Evolutionary conservation across 768 basidiomycete species (phyloP).

Genomic region (Trametes coccinea): DNA sequence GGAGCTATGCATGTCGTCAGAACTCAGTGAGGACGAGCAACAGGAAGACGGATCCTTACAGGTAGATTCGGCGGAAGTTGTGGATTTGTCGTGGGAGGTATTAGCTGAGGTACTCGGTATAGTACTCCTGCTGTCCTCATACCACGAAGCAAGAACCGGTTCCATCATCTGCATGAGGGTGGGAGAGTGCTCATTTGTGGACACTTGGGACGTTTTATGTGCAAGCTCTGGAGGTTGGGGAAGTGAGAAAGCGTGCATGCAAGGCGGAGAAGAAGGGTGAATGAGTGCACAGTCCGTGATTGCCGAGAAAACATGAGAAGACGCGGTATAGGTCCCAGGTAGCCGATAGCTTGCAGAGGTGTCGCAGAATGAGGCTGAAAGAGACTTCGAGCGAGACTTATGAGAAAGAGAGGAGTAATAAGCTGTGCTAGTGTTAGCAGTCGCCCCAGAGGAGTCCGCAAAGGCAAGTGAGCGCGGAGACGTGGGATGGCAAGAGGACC

Average conservation of each 20-base stretch:
- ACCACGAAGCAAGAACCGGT: slow-evolving; percentile 26
- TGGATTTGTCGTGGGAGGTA: background rate
- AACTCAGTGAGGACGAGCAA: background rate
- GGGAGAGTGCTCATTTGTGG: slow-evolving; percentile 9
- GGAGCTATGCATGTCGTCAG: background rate
- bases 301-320: slow-evolving; percentile 6
- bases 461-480: slow-evolving; percentile 9
- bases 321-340: background rate
- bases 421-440: slow-evolving; percentile 10
- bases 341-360: slow-evolving; percentile 4
- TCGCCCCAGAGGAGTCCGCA: slow-evolving; percentile 7
- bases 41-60: background rate
- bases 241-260: slow-evolving; percentile 1
- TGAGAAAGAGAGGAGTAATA: slow-evolving; percentile 14
- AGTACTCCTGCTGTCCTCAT: slow-evolving; percentile 4
- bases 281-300: slow-evolving; percentile 25
- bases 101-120: background rate
- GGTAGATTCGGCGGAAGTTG: slow-evolving; percentile 1
- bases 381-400: slow-evolving; percentile 22
- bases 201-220: background rate
- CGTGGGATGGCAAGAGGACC: slow-evolving; percentile 2
- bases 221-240: slow-evolving; percentile 2
- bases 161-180: slow-evolving; percentile 29
- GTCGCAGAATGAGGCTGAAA: slow-evolving; percentile 24
- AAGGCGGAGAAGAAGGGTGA: slow-evolving; percentile 26